A percentile compares a stretch with the other conserved stretches of the same genome.
These are phyloP conservation scores for Crithidia bombi DNA, from an alignment of 208 protist species.

Conservation along the genomic window DNA sequence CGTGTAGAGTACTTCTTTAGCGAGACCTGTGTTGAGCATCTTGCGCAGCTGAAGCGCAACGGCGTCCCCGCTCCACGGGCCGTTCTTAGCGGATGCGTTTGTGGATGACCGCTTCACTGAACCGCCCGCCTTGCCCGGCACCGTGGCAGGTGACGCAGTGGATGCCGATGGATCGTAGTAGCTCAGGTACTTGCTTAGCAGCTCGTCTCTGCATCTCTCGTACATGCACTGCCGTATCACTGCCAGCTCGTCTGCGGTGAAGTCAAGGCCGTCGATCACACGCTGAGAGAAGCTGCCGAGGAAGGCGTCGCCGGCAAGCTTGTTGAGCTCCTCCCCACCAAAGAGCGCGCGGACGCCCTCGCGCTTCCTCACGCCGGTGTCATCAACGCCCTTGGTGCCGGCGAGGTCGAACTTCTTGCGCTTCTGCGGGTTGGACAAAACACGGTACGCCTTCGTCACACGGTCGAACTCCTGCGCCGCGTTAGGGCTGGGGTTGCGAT, in stretches of 20 bases:
- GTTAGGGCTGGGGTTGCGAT: constrained; percentile 80
- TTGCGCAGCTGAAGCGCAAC: constrained; percentile 47
- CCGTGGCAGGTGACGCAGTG: no score
- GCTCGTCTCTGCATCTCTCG: constrained; percentile 67
- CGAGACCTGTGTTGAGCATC: constrained; percentile 65
- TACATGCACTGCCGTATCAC: constrained; percentile 65
- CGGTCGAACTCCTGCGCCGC: constrained; percentile 88
- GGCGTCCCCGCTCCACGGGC: constrained; percentile 17
- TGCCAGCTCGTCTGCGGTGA: constrained; percentile 75
- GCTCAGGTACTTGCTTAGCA: constrained; percentile 60
- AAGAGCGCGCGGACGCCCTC: constrained; percentile 78
- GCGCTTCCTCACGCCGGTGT: constrained; percentile 76
- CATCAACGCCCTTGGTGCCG: constrained; percentile 95
- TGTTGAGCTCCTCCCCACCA: constrained; percentile 67
- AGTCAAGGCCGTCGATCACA: constrained; percentile 82
- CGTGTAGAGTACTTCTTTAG: constrained; percentile 74
- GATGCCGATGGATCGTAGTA: constrained; percentile 35
- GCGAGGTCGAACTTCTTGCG: constrained; percentile 97
- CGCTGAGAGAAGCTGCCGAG: constrained; percentile 79
- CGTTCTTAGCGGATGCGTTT: not conserved
- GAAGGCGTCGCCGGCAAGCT: constrained; percentile 69
- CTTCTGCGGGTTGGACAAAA: constrained; percentile 96
- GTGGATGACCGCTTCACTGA: not conserved
- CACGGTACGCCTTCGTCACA: constrained; percentile 97
- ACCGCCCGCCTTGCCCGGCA: not conserved